phyloP scores from a whole-genome alignment of 768 basidiomycete species.

The Lentinula raphanica region DNA sequence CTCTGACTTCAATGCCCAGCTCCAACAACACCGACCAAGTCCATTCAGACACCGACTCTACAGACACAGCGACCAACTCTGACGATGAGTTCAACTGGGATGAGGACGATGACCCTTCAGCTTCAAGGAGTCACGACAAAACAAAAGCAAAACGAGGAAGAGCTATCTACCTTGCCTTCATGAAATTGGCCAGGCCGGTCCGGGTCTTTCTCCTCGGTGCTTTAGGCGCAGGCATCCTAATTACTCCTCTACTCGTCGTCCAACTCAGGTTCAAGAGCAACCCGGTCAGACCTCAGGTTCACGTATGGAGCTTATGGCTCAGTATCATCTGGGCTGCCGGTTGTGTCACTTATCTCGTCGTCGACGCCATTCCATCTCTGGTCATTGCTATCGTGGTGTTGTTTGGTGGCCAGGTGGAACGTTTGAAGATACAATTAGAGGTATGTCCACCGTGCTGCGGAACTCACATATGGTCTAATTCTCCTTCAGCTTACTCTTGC shows the following conservation, averaged over 20 bases:
- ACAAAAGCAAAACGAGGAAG: conserved; percentile 58
- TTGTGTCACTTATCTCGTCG: conserved; percentile 56
- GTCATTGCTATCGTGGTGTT: conserved; percentile 49
- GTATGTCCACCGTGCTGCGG: conserved; percentile 28
- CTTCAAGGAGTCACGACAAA: conserved; percentile 17
- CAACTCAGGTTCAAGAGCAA: conserved; percentile 52
- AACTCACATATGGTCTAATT: neutral
- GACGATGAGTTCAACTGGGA: conserved; percentile 78
- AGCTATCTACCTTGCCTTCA: conserved; percentile 57
- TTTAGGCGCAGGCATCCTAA: conserved; percentile 58
- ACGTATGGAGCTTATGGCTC: conserved; percentile 64
- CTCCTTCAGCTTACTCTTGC: conserved; percentile 53
- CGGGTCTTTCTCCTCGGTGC: conserved; percentile 54
- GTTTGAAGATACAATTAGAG: conserved; percentile 64
- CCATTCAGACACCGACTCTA: conserved; percentile 35
- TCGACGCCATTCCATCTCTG: conserved; percentile 56
- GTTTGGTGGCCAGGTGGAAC: conserved; percentile 58
- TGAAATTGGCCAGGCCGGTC: conserved; percentile 57
- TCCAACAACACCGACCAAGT: conserved; percentile 19
- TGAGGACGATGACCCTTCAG: conserved; percentile 42
- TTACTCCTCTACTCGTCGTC: conserved; percentile 67
- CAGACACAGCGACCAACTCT: conserved; percentile 50
- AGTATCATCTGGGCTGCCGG: conserved; percentile 60
- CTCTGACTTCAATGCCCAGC: conserved; percentile 12
- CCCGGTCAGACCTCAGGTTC: conserved; percentile 48